phyloP scores from a whole-genome alignment of 805 yeast species.

The Schwanniomyces sp. region DNA sequence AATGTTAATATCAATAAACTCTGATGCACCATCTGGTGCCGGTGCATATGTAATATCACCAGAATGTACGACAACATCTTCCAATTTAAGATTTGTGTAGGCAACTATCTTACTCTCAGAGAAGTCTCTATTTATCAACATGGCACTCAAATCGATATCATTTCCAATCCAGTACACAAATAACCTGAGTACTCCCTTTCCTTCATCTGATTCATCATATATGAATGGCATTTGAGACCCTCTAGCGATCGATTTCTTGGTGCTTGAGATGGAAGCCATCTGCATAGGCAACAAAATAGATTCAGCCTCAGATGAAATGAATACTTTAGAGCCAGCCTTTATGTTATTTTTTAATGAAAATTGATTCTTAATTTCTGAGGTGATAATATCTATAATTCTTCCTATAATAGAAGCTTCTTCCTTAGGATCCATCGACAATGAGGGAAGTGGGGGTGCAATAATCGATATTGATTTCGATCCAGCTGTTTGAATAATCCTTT shows the following conservation, averaged over 20 bases:
- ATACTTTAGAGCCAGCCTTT: background rate
- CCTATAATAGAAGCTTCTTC: background rate
- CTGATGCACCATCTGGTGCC: slow-evolving; percentile 8
- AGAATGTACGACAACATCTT: slow-evolving; percentile 7
- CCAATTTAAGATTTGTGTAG: slow-evolving; percentile 3
- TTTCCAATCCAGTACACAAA: slow-evolving; percentile 9
- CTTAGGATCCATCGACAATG: background rate
- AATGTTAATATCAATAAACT: slow-evolving; percentile 10
- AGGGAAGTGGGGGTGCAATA: background rate
- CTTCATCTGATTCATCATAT: background rate
- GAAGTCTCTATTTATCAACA: slow-evolving; percentile 4
- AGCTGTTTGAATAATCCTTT: slow-evolving; percentile 3
- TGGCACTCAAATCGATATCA: slow-evolving; percentile 5
- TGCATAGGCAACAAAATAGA: slow-evolving; percentile 7
- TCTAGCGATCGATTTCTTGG: slow-evolving; percentile 6
- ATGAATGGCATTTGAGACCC: slow-evolving; percentile 6
- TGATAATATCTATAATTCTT: background rate
- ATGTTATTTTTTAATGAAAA: background rate
- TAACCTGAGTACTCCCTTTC: slow-evolving; percentile 4
- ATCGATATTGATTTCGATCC: background rate
- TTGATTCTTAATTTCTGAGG: background rate
- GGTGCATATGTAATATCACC: slow-evolving; percentile 9
- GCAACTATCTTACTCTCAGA: background rate
- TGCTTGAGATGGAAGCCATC: slow-evolving; percentile 5
- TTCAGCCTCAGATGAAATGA: background rate